phyloP scores from a whole-genome alignment of 73 alveolate species.

The Blepharisma stoltei region DNA sequence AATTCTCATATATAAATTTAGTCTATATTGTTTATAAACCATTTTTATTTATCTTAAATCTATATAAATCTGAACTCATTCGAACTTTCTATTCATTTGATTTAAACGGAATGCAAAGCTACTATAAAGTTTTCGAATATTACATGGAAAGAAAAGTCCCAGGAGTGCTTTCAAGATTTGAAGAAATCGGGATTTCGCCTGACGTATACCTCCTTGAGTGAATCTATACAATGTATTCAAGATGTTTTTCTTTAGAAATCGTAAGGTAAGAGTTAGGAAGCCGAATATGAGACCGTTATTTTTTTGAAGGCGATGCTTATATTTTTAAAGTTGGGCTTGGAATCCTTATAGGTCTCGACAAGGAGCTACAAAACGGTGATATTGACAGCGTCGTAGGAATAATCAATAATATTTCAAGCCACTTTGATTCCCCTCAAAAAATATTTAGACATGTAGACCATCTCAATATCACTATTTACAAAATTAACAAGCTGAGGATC shows the following conservation, averaged over 20 bases:
- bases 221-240: background rate
- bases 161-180: background rate
- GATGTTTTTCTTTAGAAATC: background rate
- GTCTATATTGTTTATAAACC: too few species aligned
- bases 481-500: too few species aligned
- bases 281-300: background rate
- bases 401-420: background rate
- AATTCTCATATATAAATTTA: too few species aligned
- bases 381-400: background rate
- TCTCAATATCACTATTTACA: too few species aligned
- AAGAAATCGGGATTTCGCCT: constrained; percentile 14
- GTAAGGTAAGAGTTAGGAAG: constrained; percentile 13
- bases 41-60: too few species aligned
- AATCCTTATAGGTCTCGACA: background rate
- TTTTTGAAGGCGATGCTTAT: background rate
- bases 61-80: background rate
- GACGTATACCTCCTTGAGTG: constrained; percentile 12
- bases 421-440: background rate
- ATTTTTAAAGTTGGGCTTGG: constrained; percentile 27
- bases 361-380: background rate
- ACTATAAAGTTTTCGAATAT: constrained; percentile 9
- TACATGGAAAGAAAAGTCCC: constrained; percentile 21
- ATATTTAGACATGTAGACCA: too few species aligned
- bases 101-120: constrained; percentile 6
- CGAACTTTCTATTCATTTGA: constrained; percentile 16